Evolutionary conservation across 2,329 filamentous ascomycete species (phyloP), one percentile per base, ranked within the genome.

Genomic region (Sclerotinia spermophila): DNA sequence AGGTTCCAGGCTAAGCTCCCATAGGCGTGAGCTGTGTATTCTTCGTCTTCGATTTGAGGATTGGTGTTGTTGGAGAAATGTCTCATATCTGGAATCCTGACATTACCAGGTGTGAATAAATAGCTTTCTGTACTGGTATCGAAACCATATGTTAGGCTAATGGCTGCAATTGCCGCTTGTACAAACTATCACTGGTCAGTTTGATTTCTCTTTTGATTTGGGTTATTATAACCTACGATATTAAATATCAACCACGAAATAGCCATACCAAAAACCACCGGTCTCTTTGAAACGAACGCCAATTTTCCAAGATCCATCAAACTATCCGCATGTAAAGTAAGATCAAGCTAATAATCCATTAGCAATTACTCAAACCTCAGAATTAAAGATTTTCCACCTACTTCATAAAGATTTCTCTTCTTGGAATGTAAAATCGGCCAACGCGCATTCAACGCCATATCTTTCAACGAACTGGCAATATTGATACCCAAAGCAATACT

Each of bases 1-100:
- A 77, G 80, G 3, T 77, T 79, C 7, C 80, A 78, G 2, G 79
- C 79, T 15, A 83, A 72, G 17, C 78, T 79, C 13, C 83, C 82
- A 67, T 81, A 83, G 62, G 79, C 80, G 48, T 84, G 83, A 19
- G 83, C 83, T 1, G 81, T 82, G 61, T 82, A 84, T 64, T 82
- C 77, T 33, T 82, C 76, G 35, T 82, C 81, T n/a, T 74, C 72
- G 73, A 77, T 21, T 72, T 67, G 55, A 11, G 71, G 70, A 8
- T 71, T 2, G 65, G 67, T 74, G 72, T 6, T 74, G 73, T 24
- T 81, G 77, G 80, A 72, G 79, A 79, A 70, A 82, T 79, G 48
- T 70, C 76, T 11, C 77, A 85, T 75, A 66, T 81, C 76, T 0
- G 83, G 76, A 5, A 83, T 75, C 0, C 79, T 76, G 0, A 83